These are phyloP conservation scores for Zoysia matrella DNA, from an alignment of 202 grass and related monocot species.

Conservation along the genomic window DNA sequence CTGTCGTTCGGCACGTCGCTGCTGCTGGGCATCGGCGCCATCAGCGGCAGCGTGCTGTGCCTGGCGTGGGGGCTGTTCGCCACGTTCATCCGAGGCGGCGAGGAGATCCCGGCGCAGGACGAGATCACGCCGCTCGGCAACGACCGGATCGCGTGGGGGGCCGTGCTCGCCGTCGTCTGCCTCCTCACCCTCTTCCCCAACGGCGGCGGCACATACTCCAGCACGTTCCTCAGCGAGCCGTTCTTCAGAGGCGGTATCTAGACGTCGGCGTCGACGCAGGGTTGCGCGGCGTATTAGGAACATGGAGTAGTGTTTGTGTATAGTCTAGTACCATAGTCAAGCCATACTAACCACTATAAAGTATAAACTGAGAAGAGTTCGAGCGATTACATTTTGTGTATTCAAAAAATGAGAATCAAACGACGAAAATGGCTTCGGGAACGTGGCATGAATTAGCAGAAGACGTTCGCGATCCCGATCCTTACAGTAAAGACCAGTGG, in stretches of 20 bases:
- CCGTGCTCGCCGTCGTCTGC: conserved; percentile 71
- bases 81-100: conserved; percentile 88
- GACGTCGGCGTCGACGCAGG: not conserved
- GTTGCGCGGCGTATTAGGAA: not conserved
- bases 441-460: not conserved
- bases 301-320: not conserved
- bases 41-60: conserved; percentile 92
- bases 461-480: not conserved
- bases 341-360: not conserved
- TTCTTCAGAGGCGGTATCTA: conserved; percentile 81
- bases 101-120: conserved; percentile 91
- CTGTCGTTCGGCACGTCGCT: conserved; percentile 77
- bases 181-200: conserved; percentile 93
- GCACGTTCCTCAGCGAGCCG: conserved; percentile 65
- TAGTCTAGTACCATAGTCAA: not conserved
- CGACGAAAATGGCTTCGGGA: not conserved
- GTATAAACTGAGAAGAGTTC: not conserved
- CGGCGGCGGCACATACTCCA: conserved; percentile 90
- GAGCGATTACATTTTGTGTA: not conserved
- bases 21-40: conserved; percentile 59
- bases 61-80: conserved; percentile 90
- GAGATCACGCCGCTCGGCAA: conserved; percentile 80
- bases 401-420: not conserved
- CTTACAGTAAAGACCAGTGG: not conserved
- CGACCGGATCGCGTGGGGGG: conserved; percentile 72